A percentile compares a stretch with the other conserved stretches of the same genome.
Evolutionary conservation across 306 rosid species (phyloP).

Genomic region (Vachellia collinsii): DNA sequence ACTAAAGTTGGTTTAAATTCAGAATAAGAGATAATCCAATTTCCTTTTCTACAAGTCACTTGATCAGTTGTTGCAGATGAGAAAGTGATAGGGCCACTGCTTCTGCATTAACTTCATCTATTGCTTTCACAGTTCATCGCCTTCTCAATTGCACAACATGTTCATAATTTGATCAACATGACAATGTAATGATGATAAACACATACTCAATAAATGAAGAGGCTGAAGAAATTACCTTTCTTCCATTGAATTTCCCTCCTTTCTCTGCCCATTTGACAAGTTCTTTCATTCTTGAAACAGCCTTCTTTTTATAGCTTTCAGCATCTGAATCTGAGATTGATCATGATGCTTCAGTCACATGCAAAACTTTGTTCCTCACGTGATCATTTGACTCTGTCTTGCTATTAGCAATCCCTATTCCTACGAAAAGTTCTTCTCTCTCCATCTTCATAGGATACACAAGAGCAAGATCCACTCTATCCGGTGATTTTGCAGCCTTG

Average conservation of each 20-base stretch:
- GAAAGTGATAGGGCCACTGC: constrained; percentile 49
- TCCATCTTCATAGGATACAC: constrained; percentile 52
- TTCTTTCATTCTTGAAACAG: constrained; percentile 73
- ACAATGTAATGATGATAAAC: background rate
- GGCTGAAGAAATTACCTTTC: background rate
- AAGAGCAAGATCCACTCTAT: constrained; percentile 41
- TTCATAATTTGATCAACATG: background rate
- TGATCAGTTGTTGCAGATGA: constrained; percentile 34
- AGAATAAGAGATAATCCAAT: constrained; percentile 81
- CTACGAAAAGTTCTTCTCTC: constrained; percentile 53
- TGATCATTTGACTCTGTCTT: constrained; percentile 37
- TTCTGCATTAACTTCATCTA: constrained; percentile 33
- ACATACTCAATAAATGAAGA: background rate
- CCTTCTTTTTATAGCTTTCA: constrained; percentile 48
- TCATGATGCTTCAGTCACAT: constrained; percentile 54
- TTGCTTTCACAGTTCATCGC: constrained; percentile 27
- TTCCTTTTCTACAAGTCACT: constrained; percentile 46
- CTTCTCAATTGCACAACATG: constrained; percentile 48
- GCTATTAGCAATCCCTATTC: constrained; percentile 36
- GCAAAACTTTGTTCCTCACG: constrained; percentile 60
- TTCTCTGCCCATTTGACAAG: constrained; percentile 72
- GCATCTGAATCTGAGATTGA: constrained; percentile 42
- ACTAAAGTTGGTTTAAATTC: constrained; percentile 58
- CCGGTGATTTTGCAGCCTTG: no score
- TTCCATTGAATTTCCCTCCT: constrained; percentile 48